Base-by-base conservation (phyloP, 2,329 filamentous ascomycete genomes). In the Talaromyces funiculosus region DNA sequence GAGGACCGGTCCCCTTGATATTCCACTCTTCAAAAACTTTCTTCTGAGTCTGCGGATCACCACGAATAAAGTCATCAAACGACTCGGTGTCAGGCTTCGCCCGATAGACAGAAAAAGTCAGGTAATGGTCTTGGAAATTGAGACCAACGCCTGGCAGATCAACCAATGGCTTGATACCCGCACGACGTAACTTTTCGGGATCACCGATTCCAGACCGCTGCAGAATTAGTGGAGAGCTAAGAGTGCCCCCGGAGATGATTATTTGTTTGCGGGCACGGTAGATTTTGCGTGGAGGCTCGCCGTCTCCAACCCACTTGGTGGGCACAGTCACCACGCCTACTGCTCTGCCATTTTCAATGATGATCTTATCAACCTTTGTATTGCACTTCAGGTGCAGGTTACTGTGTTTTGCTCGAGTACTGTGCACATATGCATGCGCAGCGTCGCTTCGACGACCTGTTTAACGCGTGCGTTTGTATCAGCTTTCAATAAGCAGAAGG, bases 41-140 rank as follows among this genome's bases (percentile, higher is more conserved):
- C 75, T 90, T 88, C 72, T 93, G 89, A 0, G 86, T 81, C 60
- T 87, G 84, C 0, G 88, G 87, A 37, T 88, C 87, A 42, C 90
- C 90, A 53, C 89, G 84, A 8, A 87, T 81, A 69, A 92, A 92
- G 71, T 92, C 89, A 67, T 92, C 90, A 65, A 93, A 93, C 10
- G 85, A 88, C 70, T 93, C 90, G 0, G 85, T 85, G 4, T 87
- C 84, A 5, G 88, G 88, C 77, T 90, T 90, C 18, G 88, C 88
- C 12, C 89, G 82, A 72, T 83, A 91, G 2, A 84, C 81, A 0
- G 87, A 82, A 72, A 90, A 90, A 2, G 86, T 88, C 40, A 90
- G 79, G 71, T 89, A 89, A 69, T 90, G 87, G 71, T 90, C 87
- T 71, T 90, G 88, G 82, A 90, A 90, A 77, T 90, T 90, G 56